A percentile compares a stretch with the other conserved stretches of the same genome.
Evolutionary conservation across 2,329 filamentous ascomycete genomes (phyloP).

Genomic region (Trichophyton verrucosum): DNA sequence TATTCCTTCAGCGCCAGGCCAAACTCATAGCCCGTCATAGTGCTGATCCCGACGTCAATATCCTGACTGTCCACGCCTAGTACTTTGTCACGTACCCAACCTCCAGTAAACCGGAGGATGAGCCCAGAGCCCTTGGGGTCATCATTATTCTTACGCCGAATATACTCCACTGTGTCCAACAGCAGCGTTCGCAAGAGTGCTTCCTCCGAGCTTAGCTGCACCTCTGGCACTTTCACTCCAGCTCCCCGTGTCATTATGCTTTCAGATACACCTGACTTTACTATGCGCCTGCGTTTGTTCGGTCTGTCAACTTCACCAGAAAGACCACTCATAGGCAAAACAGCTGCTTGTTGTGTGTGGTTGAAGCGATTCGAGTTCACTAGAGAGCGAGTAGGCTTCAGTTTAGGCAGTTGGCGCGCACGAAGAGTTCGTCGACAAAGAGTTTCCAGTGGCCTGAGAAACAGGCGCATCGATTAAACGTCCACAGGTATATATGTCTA

Average conservation of each 20-base stretch:
- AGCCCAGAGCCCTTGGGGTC: conserved; percentile 20
- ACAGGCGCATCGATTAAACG: not conserved
- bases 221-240: conserved; percentile 20
- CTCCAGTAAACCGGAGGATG: conserved; percentile 37
- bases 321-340: not conserved
- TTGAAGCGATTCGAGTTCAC: not conserved
- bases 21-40: conserved; percentile 39
- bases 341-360: not conserved
- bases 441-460: not conserved
- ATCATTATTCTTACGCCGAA: conserved; percentile 36
- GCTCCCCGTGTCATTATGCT: not conserved
- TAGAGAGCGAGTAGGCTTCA: not conserved
- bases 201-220: conserved; percentile 58
- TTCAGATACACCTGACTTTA: conserved; percentile 11
- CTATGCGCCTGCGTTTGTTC: conserved; percentile 25
- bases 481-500: not conserved
- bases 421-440: not conserved
- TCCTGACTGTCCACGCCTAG: conserved; percentile 36
- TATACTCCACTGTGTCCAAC: conserved; percentile 64
- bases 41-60: conserved; percentile 39
- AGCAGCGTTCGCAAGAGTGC: conserved; percentile 60
- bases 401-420: not conserved
- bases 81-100: conserved; percentile 41
- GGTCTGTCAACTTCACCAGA: conserved; percentile 14
- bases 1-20: conserved; percentile 34